These are phyloP conservation scores for Plasmodium coatneyi DNA, from an alignment of 169 alveolate genomes.

Conservation along the genomic window DNA sequence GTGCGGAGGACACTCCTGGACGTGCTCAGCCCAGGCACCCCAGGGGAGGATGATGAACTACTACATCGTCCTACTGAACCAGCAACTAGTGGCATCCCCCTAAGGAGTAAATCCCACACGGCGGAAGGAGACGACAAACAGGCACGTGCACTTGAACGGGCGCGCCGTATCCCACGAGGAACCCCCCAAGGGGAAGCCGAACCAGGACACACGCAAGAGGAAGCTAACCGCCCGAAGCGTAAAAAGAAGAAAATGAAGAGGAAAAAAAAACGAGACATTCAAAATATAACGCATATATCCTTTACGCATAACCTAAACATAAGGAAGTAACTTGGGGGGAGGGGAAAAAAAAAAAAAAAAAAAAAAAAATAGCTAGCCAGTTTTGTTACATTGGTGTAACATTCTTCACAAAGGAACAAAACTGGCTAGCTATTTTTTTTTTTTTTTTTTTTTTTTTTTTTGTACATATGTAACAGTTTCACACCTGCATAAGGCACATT, in stretches of 20 bases:
- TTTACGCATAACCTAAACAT: conserved; percentile 60
- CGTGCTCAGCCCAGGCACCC: neutral
- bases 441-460: too few species aligned
- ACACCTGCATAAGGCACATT: neutral
- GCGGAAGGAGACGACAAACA: neutral
- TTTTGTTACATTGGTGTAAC: too few species aligned
- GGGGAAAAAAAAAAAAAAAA: conserved; percentile 3
- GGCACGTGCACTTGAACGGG: neutral
- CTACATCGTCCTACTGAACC: neutral
- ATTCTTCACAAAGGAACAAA: too few species aligned
- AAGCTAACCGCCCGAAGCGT: neutral
- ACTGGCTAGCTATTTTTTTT: too few species aligned
- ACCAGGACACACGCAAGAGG: neutral
- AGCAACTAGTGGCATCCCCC: neutral
- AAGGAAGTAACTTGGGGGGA: neutral
- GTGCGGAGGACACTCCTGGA: neutral
- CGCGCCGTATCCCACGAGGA: neutral
- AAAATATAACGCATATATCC: conserved; percentile 55
- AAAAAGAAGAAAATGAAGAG: neutral
- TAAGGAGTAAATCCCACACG: neutral
- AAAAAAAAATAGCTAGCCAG: too few species aligned
- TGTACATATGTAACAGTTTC: neutral
- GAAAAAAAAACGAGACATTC: neutral
- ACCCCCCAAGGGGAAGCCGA: neutral
- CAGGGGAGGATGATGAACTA: neutral